Percentiles rank a stretch among this genome's conserved stretches.
Evolutionary conservation across 1,139 yeast genomes (phyloP).

Genomic region (Sugiyamaella grinbergsii): DNA sequence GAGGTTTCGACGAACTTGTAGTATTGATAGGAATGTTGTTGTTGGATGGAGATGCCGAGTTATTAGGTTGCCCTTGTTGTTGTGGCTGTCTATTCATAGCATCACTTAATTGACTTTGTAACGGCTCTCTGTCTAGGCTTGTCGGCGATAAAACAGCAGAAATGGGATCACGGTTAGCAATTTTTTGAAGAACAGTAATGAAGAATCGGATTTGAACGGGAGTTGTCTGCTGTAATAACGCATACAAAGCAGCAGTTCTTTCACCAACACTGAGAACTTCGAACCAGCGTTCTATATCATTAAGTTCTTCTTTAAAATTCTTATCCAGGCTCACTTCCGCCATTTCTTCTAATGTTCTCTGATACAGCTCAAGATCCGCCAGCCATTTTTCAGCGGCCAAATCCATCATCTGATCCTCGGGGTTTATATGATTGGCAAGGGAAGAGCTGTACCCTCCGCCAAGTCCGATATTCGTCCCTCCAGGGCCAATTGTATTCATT

Average conservation of each 20-base stretch:
- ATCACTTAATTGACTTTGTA: conserved; percentile 14
- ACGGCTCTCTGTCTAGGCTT: conserved; percentile 20
- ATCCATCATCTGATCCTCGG: conserved; percentile 29
- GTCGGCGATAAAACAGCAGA: conserved; percentile 39
- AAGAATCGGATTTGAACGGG: conserved; percentile 45
- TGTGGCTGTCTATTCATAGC: conserved; percentile 7
- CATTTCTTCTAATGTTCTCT: conserved; percentile 42
- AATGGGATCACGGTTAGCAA: conserved; percentile 39
- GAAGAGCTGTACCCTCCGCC: conserved; percentile 5
- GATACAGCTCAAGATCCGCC: conserved; percentile 42
- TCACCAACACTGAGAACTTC: conserved; percentile 43
- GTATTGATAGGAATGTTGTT: background rate
- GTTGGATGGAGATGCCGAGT: conserved; percentile 12
- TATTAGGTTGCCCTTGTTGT: conserved; percentile 13
- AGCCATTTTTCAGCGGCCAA: conserved; percentile 41
- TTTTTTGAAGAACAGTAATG: conserved; percentile 43
- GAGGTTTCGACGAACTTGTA: background rate
- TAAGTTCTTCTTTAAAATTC: conserved; percentile 38
- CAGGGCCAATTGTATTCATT: conserved; percentile 12
- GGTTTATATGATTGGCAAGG: conserved; percentile 11
- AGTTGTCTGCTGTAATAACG: conserved; percentile 43
- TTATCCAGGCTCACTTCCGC: conserved; percentile 39
- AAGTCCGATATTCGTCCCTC: conserved; percentile 5
- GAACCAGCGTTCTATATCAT: conserved; percentile 45
- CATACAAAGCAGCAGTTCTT: conserved; percentile 45